Percentiles rank a stretch among this genome's conserved stretches.
Conservation (phyloP, 2,329 filamentous ascomycete genomes). For the Penicillium thymicola region DNA sequence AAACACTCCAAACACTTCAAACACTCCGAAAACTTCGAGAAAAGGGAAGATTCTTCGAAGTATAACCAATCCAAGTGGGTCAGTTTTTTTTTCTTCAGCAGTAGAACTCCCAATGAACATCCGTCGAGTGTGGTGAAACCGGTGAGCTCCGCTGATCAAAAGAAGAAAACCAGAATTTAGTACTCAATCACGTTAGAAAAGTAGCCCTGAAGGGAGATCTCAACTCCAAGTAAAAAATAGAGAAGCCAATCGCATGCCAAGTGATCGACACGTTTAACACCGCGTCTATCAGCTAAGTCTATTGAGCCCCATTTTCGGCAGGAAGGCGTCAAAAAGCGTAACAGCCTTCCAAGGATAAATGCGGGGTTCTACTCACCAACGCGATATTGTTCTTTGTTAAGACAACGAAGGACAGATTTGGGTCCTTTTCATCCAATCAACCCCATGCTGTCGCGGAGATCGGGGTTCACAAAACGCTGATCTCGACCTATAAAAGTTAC, state of each 20-base stretch:
- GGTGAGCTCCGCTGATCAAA: too few species aligned
- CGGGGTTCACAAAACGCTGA: not conserved
- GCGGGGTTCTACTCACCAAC: not conserved
- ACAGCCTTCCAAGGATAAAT: not conserved
- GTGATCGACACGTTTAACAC: not conserved
- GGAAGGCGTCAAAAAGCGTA: not conserved
- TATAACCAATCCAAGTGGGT: too few species aligned
- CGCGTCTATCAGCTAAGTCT: not conserved
- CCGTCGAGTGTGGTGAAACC: too few species aligned
- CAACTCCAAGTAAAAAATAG: too few species aligned
- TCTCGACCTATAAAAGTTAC: not conserved
- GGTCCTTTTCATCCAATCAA: not conserved
- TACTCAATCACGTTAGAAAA: too few species aligned
- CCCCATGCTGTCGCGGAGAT: not conserved
- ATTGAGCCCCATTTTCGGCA: conserved; percentile 2
- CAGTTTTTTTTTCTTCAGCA: too few species aligned
- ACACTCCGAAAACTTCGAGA: too few species aligned
- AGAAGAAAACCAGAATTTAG: too few species aligned
- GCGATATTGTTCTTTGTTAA: not conserved
- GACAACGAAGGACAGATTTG: not conserved
- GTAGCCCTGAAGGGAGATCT: too few species aligned
- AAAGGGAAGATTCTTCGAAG: too few species aligned
- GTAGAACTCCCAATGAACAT: too few species aligned
- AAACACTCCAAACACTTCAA: too few species aligned
- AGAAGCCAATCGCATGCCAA: not conserved